phyloP scores from a whole-genome alignment of 129 eudicot genomes.

The Flaveria linearis region DNA sequence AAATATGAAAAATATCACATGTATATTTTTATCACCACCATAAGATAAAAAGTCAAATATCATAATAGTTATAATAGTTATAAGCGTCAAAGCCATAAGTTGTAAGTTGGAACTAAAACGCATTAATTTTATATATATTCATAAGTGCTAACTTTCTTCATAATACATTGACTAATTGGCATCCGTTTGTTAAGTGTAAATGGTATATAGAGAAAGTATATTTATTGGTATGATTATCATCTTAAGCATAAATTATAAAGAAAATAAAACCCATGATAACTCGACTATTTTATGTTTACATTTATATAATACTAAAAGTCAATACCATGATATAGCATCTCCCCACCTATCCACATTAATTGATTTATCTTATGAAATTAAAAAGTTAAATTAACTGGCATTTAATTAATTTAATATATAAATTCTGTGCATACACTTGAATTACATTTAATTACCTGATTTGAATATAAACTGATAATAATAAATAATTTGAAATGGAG shows the following conservation, averaged over 20 bases:
- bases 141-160: too few relatives aligned
- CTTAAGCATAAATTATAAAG: not conserved
- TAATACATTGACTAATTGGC: not conserved
- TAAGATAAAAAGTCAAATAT: too few relatives aligned
- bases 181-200: not conserved
- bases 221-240: not conserved
- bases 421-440: not conserved
- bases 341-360: not conserved
- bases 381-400: not conserved
- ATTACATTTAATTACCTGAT: not conserved
- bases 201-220: not conserved
- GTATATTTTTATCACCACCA: too few relatives aligned
- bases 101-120: too few relatives aligned
- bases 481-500: not conserved
- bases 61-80: too few relatives aligned
- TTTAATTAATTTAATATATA: not conserved
- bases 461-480: not conserved
- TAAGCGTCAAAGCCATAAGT: too few relatives aligned
- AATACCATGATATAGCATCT: not conserved
- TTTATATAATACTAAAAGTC: not conserved
- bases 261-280: not conserved
- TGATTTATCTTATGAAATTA: not conserved
- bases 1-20: too few relatives aligned
- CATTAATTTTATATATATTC: too few relatives aligned
- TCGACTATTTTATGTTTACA: not conserved